Evolutionary conservation across 768 basidiomycete genomes (phyloP).

Genomic region (Sporobolomyces phaffii): DNA sequence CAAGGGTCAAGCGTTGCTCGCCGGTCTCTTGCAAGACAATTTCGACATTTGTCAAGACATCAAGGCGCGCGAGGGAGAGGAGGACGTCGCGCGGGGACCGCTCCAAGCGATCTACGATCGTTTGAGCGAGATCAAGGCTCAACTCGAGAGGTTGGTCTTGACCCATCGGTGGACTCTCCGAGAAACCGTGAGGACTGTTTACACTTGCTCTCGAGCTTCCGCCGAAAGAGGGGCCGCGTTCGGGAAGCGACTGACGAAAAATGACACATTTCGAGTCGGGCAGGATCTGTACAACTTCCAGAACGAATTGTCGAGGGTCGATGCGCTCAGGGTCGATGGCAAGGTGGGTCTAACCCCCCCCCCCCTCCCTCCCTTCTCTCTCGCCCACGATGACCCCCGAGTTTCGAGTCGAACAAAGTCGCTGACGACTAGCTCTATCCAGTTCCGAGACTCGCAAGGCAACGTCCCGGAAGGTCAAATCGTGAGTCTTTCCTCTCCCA

Average conservation of each 20-base stretch:
- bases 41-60: constrained; percentile 95
- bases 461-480: constrained; percentile 90
- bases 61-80: constrained; percentile 64
- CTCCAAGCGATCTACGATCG: constrained; percentile 62
- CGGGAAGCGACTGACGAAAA: too few species aligned
- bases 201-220: too few species aligned
- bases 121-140: constrained; percentile 71
- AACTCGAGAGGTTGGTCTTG: constrained; percentile 83
- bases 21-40: constrained; percentile 88
- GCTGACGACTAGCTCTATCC: too few species aligned
- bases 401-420: too few species aligned
- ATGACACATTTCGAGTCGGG: neutral
- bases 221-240: too few species aligned
- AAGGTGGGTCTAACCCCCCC: constrained; percentile 49
- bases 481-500: constrained; percentile 52
- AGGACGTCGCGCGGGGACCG: constrained; percentile 43
- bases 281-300: constrained; percentile 92
- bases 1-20: constrained; percentile 75
- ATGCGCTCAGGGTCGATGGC: constrained; percentile 92
- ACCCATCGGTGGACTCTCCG: constrained; percentile 96
- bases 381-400: too few species aligned
- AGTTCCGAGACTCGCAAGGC: constrained; percentile 86
- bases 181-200: constrained; percentile 53
- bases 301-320: constrained; percentile 86
- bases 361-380: neutral